A percentile compares a stretch with the other conserved stretches of the same genome.
These are phyloP conservation scores for Nemania sp. DNA, from an alignment of 2,329 filamentous ascomycete species.

Conservation along the genomic window DNA sequence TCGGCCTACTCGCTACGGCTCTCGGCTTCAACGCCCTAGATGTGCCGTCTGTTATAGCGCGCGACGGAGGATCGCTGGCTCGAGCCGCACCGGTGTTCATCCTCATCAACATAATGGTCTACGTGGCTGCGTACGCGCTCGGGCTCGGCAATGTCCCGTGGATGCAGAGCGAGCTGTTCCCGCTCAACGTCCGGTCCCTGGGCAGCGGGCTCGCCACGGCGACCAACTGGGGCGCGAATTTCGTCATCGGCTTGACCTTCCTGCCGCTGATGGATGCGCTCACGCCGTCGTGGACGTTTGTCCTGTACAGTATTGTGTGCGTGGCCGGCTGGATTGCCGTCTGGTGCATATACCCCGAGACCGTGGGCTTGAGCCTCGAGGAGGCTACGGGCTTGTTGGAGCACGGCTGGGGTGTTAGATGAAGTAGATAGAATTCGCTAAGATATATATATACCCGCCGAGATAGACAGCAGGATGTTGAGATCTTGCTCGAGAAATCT, in stretches of 20 bases:
- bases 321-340: conserved; percentile 66
- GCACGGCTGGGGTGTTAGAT: conserved; percentile 71
- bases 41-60: conserved; percentile 39
- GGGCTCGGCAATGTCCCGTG: conserved; percentile 92
- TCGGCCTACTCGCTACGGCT: conserved; percentile 71
- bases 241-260: conserved; percentile 83
- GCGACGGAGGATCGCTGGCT: conserved; percentile 33
- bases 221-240: conserved; percentile 87
- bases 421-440: conserved; percentile 26
- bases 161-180: conserved; percentile 94
- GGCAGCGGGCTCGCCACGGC: conserved; percentile 75
- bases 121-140: conserved; percentile 83
- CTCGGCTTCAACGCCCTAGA: conserved; percentile 71
- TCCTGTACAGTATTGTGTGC: conserved; percentile 76
- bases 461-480: no score
- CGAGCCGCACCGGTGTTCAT: conserved; percentile 57
- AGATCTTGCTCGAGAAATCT: no score
- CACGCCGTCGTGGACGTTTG: conserved; percentile 76
- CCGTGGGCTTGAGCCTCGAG: conserved; percentile 78
- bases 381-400: conserved; percentile 74
- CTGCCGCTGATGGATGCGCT: conserved; percentile 68
- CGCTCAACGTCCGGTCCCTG: conserved; percentile 70
- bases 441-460: not conserved
- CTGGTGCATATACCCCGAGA: conserved; percentile 83
- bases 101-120: conserved; percentile 75